Base-by-base conservation (phyloP, 768 basidiomycete genomes). In the Lentinula sp. region DNA sequence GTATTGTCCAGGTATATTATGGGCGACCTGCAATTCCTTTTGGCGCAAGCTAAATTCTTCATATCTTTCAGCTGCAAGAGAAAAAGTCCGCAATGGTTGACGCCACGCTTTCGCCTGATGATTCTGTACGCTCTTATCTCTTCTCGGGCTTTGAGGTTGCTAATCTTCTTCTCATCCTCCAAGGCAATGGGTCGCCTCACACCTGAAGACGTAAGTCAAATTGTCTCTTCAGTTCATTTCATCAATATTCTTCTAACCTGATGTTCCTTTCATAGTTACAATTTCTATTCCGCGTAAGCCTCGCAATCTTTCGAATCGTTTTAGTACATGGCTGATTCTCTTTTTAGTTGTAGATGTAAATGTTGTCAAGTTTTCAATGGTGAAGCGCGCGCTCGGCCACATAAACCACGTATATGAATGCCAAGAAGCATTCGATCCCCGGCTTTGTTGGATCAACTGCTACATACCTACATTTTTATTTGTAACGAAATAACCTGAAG, bases 41-140 rank as follows among this genome's bases (percentile, higher is more conserved):
- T 45, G 46, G 18, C 10, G 45, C 45, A n/a, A 60, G 7, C 18
- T 50, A 52, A 55, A 37, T n/a, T 56, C n/a, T 34, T 53, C 13
- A 11, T 42, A 11, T 23, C 7, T 18, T 64, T 16, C 61, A 89
- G 85, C 76, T 96, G n/a, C 95, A 98, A 74, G 94, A 97, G 73
- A 97, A 98, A 78, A 99, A 99, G 72, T 84, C 88, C 42, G 94
- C 93, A 0, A 96, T 97, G 95, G 85, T 95, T 3, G 88, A 93
- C 68, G 92, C 92, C 15, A 93, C 93, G 0, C 72, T 93, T 18
- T 91, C 90, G 3, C 74, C 88, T 3, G 92, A 93, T 68, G 90
- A 91, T 64, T 88, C 87, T 49, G 89, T 88, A 67, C 13, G 85
- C 73, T 49, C 23, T 53, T 52, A 43, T 62, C 56, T 11, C 21